A percentile compares a stretch with the other conserved stretches of the same genome.
Conservation (phyloP, 345 rosid species). For the Hibiscus mutabilis region DNA sequence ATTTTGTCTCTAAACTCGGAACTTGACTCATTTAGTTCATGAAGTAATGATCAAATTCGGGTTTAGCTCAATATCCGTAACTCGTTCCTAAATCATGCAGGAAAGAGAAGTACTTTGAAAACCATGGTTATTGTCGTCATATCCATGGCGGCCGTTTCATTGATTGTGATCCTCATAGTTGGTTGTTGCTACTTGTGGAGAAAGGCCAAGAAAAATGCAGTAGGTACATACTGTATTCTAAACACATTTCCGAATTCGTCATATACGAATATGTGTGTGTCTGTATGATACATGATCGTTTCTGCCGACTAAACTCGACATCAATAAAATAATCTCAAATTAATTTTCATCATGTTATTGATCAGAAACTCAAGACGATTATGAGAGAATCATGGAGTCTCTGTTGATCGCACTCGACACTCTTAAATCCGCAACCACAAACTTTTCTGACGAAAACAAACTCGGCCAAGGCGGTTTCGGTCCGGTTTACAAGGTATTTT, state of each 20-base stretch:
- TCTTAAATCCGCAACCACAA: slow-evolving; percentile 27
- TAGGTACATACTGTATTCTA: slow-evolving; percentile 5
- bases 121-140: slow-evolving; percentile 1
- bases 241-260: not conserved
- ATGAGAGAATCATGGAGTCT: slow-evolving; percentile 17
- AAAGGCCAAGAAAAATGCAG: slow-evolving; percentile 10
- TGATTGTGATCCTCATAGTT: slow-evolving; percentile 2
- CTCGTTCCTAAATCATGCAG: slow-evolving; percentile 8
- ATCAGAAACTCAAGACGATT: slow-evolving; percentile 12
- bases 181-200: slow-evolving; percentile 21
- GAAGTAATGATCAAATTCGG: not conserved
- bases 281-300: not conserved
- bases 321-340: not conserved
- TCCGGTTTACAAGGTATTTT: slow-evolving; percentile 8
- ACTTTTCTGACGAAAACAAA: slow-evolving; percentile 27
- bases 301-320: not conserved
- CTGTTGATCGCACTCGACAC: slow-evolving; percentile 23
- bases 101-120: slow-evolving; percentile 14
- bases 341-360: not conserved
- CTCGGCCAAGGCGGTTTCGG: slow-evolving; percentile 23
- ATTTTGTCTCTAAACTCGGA: not conserved
- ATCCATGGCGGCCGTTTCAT: slow-evolving; percentile 11
- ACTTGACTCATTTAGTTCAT: not conserved
- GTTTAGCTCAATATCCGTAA: no score
- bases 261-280: not conserved